Conservation (phyloP, 306 rosid genomes). For the Delonix regia region DNA sequence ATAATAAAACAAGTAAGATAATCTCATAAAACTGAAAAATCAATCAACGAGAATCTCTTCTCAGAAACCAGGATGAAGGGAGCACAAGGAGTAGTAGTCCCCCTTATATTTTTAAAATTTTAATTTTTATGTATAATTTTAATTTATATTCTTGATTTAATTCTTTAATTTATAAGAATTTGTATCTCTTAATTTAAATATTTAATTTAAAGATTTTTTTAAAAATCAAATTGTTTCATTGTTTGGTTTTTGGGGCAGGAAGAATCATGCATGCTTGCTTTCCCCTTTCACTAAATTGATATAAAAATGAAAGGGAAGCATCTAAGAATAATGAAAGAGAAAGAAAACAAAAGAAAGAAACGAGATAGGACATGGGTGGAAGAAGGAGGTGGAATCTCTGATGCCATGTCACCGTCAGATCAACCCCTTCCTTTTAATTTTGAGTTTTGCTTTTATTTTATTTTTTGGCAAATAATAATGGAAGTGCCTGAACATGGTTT, state of each 20-base stretch:
- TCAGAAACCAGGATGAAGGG: too few species aligned
- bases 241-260: constrained; percentile 1
- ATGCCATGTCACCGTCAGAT: constrained; percentile 49
- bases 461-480: constrained; percentile 14
- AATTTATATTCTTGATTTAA: too few species aligned
- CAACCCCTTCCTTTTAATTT: constrained; percentile 16
- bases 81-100: too few species aligned
- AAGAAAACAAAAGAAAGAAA: background rate
- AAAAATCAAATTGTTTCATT: too few species aligned
- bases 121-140: too few species aligned
- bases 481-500: constrained; percentile 46
- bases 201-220: too few species aligned
- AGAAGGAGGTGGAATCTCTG: constrained; percentile 38
- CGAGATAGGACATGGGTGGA: constrained; percentile 51
- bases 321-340: constrained; percentile 2
- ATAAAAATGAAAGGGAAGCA: constrained; percentile 7
- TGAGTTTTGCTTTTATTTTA: background rate
- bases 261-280: background rate
- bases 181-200: too few species aligned
- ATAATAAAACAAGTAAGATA: too few species aligned
- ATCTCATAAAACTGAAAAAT: too few species aligned
- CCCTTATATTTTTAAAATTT: too few species aligned
- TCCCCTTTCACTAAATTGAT: background rate
- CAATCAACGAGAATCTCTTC: too few species aligned
- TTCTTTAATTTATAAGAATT: too few species aligned